Conservation (phyloP, 768 basidiomycete species). For the Termitomyces sp. region DNA sequence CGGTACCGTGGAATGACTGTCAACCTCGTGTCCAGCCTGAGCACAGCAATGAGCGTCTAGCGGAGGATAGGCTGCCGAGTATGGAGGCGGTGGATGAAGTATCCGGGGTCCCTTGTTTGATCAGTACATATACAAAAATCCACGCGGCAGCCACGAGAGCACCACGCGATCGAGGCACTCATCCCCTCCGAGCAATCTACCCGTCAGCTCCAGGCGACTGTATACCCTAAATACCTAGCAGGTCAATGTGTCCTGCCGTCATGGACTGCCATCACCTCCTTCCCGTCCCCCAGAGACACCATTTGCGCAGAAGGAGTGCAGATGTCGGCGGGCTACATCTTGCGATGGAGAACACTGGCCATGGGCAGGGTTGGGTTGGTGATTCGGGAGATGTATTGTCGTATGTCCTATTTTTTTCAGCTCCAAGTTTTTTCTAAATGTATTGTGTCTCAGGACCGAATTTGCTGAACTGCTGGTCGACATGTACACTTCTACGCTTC, state of each 20-base stretch:
- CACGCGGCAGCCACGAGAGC: slow-evolving; percentile 43
- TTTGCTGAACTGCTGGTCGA: slow-evolving; percentile 82
- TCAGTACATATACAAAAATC: slow-evolving; percentile 19
- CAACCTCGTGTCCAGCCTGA: background rate
- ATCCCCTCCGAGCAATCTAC: slow-evolving; percentile 17
- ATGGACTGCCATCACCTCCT: slow-evolving; percentile 4
- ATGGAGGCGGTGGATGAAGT: slow-evolving; percentile 6
- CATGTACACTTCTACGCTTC: slow-evolving; percentile 77
- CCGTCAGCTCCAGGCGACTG: too few relatives aligned
- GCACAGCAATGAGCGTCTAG: slow-evolving; percentile 1
- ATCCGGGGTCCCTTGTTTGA: slow-evolving; percentile 15
- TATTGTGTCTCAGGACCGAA: slow-evolving; percentile 33
- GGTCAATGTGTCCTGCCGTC: slow-evolving; percentile 5
- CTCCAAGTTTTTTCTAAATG: slow-evolving; percentile 1
- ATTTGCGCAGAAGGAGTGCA: slow-evolving; percentile 64
- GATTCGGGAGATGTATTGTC: slow-evolving; percentile 36
- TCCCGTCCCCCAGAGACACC: slow-evolving; percentile 5
- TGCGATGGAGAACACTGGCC: slow-evolving; percentile 56
- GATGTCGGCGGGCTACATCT: slow-evolving; percentile 88
- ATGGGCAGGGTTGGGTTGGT: slow-evolving; percentile 68
- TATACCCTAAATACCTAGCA: background rate
- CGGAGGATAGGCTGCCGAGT: background rate
- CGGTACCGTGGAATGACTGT: background rate
- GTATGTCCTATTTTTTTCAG: slow-evolving; percentile 31
- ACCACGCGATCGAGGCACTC: slow-evolving; percentile 34